A percentile compares a stretch with the other conserved stretches of the same genome.
These are phyloP conservation scores for Metarhizium rileyi DNA, from an alignment of 2,329 filamentous ascomycete genomes.

Conservation along the genomic window DNA sequence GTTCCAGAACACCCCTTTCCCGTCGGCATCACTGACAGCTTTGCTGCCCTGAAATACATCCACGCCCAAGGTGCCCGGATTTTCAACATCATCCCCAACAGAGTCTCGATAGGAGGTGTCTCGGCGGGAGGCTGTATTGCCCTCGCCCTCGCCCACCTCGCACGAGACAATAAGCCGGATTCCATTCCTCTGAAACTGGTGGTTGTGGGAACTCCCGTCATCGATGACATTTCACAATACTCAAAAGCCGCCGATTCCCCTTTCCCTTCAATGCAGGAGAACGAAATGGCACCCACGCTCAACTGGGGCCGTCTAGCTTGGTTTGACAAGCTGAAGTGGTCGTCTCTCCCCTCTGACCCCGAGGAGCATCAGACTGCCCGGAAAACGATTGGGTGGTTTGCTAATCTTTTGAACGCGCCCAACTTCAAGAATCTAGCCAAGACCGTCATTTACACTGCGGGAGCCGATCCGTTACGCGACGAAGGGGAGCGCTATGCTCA, in stretches of 20 bases:
- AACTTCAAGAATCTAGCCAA: constrained; percentile 23
- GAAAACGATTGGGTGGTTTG: constrained; percentile 15
- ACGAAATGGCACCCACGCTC: constrained; percentile 31
- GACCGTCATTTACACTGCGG: constrained; percentile 33
- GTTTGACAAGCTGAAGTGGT: constrained; percentile 27
- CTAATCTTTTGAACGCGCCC: constrained; percentile 26
- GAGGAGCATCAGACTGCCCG: constrained; percentile 9
- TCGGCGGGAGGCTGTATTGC: constrained; percentile 34
- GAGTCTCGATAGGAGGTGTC: constrained; percentile 34
- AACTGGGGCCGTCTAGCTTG: constrained; percentile 33
- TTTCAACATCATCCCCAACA: constrained; percentile 27
- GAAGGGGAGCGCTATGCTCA: constrained; percentile 38
- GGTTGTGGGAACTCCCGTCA: constrained; percentile 28
- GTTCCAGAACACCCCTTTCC: constrained; percentile 41
- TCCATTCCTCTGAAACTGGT: constrained; percentile 27
- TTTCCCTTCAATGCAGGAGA: constrained; percentile 29
- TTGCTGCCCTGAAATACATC: constrained; percentile 32
- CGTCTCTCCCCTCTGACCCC: constrained; percentile 13
- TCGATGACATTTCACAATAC: constrained; percentile 30
- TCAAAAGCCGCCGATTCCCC: constrained; percentile 25
- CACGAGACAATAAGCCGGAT: constrained; percentile 22
- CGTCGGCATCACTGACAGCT: constrained; percentile 37
- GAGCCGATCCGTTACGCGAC: constrained; percentile 35
- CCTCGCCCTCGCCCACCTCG: constrained; percentile 28
- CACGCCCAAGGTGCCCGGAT: constrained; percentile 20